Evolutionary conservation across 1,284 basidiomycete genomes (phyloP).

Genomic region (Cutaneotrichosporon sp.): DNA sequence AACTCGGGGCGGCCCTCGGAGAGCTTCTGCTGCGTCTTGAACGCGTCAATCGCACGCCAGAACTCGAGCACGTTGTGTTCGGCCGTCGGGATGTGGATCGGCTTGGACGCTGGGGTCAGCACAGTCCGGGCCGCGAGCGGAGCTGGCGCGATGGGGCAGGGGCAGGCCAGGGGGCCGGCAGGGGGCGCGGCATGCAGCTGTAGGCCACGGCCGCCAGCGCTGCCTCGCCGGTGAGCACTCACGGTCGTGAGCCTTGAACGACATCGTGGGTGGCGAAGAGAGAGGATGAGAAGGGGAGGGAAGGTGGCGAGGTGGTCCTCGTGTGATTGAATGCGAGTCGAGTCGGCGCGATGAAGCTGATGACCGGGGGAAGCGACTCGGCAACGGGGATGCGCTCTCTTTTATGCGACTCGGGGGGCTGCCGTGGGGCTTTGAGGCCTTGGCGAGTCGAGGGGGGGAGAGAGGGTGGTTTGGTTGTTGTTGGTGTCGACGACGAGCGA

Average conservation of each 20-base stretch:
- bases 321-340: not conserved
- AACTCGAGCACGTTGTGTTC: slow-evolving; percentile 90
- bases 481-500: not conserved
- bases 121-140: slow-evolving; percentile 8
- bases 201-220: not conserved
- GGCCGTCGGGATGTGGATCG: slow-evolving; percentile 86
- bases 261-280: slow-evolving; percentile 56
- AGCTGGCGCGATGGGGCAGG: not conserved
- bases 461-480: not conserved
- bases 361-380: not conserved
- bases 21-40: slow-evolving; percentile 89
- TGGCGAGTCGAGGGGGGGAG: not conserved
- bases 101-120: slow-evolving; percentile 44
- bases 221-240: slow-evolving; percentile 51
- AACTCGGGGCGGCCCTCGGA: slow-evolving; percentile 84
- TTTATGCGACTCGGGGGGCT: not conserved
- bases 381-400: not conserved
- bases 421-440: not conserved
- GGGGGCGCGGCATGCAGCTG: slow-evolving; percentile 8
- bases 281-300: not conserved
- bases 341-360: not conserved
- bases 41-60: slow-evolving; percentile 98
- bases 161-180: not conserved
- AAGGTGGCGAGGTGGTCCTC: slow-evolving; percentile 6
- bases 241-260: slow-evolving; percentile 73